A percentile compares a stretch with the other conserved stretches of the same genome.
Evolutionary conservation across 257 asterid species (phyloP).

Genomic region (Parsonsia alboflavescens): DNA sequence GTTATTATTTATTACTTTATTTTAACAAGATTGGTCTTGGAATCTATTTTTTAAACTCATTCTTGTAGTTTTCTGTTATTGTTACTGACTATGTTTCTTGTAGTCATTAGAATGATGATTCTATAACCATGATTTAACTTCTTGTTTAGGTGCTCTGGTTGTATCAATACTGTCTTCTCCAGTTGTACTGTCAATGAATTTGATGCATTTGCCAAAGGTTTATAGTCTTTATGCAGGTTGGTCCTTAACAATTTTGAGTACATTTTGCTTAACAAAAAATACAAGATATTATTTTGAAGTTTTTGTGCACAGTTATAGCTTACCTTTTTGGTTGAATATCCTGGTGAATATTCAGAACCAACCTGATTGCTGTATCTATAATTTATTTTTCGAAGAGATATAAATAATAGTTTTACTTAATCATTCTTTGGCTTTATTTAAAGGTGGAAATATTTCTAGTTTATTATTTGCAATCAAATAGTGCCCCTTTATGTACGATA

Average conservation of each 20-base stretch:
- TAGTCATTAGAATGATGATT: background rate
- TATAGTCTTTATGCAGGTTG: conserved; percentile 74
- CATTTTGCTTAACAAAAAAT: background rate
- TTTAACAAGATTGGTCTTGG: background rate
- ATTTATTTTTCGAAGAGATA: background rate
- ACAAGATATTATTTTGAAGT: background rate
- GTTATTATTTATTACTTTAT: background rate
- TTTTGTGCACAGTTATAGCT: background rate
- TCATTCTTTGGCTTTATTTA: background rate
- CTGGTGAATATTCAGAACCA: background rate
- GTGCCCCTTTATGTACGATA: background rate
- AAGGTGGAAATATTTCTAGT: background rate
- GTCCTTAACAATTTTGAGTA: conserved; percentile 2
- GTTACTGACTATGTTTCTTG: background rate
- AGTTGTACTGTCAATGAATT: conserved; percentile 44
- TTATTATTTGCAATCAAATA: background rate
- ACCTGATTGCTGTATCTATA: background rate
- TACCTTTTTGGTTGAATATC: conserved; percentile 2
- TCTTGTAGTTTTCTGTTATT: background rate
- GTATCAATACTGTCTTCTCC: conserved; percentile 83
- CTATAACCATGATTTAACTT: conserved; percentile 2
- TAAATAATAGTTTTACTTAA: background rate
- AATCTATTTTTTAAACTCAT: no score
- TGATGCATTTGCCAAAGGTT: conserved; percentile 71
- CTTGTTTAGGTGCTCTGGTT: conserved; percentile 59